Evolutionary conservation across 257 asterid species (phyloP).

Genomic region (Gardenia jasminoides): DNA sequence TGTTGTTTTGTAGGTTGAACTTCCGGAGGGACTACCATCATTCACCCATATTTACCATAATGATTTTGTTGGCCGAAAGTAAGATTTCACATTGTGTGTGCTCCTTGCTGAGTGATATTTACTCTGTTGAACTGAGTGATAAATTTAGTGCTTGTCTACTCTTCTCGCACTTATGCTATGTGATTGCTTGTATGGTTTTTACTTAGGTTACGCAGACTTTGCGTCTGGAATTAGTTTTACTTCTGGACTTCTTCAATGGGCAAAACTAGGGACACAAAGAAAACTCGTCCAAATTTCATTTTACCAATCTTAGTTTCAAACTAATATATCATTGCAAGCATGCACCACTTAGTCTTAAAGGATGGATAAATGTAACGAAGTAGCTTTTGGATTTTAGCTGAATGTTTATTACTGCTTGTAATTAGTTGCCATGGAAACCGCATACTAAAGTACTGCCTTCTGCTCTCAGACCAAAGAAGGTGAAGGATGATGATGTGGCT

Average conservation of each 20-base stretch:
- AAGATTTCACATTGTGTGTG: slow-evolving; percentile 29
- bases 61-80: slow-evolving; percentile 60
- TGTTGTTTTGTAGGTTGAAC: slow-evolving; percentile 46
- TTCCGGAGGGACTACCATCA: slow-evolving; percentile 54
- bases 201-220: neutral
- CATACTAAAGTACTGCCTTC: neutral
- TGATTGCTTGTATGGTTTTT: too few species aligned
- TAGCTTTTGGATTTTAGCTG: neutral
- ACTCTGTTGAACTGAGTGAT: neutral
- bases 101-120: slow-evolving; percentile 7
- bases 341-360: neutral
- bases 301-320: neutral
- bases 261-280: neutral
- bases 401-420: neutral
- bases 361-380: neutral
- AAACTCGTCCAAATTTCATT: too few species aligned
- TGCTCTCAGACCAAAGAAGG: slow-evolving; percentile 49
- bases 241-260: neutral
- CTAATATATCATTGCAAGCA: neutral
- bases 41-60: slow-evolving; percentile 55
- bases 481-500: slow-evolving; percentile 77
- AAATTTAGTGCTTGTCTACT: neutral
- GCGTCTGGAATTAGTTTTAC: neutral
- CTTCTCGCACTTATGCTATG: neutral
- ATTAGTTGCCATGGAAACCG: neutral